These are phyloP conservation scores for Macrophomina phaseolina DNA, from an alignment of 2,329 filamentous ascomycete species.

Conservation along the genomic window DNA sequence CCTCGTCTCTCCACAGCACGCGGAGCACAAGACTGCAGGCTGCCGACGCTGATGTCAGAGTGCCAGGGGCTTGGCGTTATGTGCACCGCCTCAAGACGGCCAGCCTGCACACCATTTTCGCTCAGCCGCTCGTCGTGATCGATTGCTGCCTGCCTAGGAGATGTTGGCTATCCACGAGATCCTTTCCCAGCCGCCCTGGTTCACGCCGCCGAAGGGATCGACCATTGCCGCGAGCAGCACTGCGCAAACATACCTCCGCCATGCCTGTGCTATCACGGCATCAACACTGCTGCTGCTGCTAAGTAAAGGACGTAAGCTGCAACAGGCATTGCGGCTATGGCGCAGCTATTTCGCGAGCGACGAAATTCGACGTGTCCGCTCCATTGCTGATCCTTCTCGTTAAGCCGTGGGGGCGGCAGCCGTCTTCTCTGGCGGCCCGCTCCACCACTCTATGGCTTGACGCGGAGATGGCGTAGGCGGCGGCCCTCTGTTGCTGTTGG, in stretches of 20 bases:
- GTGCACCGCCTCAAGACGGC: constrained; percentile 8
- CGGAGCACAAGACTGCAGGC: constrained; percentile 8
- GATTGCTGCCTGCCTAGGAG: constrained; percentile 9
- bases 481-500: constrained; percentile 13
- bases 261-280: neutral
- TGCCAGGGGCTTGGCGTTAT: constrained; percentile 6
- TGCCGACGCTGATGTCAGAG: constrained; percentile 17
- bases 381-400: constrained; percentile 8
- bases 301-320: constrained; percentile 15
- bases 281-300: neutral
- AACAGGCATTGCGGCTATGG: constrained; percentile 16
- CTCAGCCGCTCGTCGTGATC: neutral
- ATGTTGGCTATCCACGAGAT: neutral
- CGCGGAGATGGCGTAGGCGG: constrained; percentile 10
- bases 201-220: neutral
- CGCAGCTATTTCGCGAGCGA: constrained; percentile 15
- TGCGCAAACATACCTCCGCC: neutral
- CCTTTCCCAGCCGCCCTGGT: neutral
- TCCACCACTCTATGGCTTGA: neutral
- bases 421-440: neutral
- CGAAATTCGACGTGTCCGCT: neutral
- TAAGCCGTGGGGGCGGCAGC: constrained; percentile 8
- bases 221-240: neutral
- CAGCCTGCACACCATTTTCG: neutral
- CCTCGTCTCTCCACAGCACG: neutral